Evolutionary conservation across 208 protist species (phyloP), one percentile per base, ranked within the genome.

Genomic region (Herpetomonas tarakana): DNA sequence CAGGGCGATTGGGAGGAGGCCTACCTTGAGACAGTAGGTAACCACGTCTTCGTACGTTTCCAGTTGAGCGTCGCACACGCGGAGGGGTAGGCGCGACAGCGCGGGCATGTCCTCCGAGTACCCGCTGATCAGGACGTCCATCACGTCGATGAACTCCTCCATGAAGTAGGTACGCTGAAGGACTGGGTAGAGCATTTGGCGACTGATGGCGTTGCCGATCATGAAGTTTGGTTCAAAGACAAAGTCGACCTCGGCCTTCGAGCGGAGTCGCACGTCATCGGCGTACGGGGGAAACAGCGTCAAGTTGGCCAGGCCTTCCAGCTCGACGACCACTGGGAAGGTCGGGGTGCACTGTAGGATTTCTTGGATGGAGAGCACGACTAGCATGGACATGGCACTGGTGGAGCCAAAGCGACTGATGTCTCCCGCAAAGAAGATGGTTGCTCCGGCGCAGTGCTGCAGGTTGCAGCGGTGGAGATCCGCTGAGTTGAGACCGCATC

Each of bases 181-280:
- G 4, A 68, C 73, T 3, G 86, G 82, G 49, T 78, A 85, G 21
- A 93, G 63, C 86, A 93, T 93, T 35, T 78, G 62, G 30, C 86
- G 77, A 56, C 83, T 91, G 49, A 93, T 54, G 16, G 86, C 80
- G 54, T 93, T 93, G 44, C 86, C 86, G 52, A 93, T 86, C 45
- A 90, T 71, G 53, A 81, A 93, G 69, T 90, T 88, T 0, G 86
- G 86, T 65, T 91, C 83, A 67, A 88, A 93, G 18, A 91, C 83
- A 58, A 83, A 93, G 71, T 93, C 83, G 11, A 54, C 45, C 52
- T 83, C 74, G 0, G 86, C 82, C 63, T 84, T 87, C n/a, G 61
- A 35, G 58, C 75, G 71, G 52, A 93, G 63, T 11, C 65, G 71
- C 47, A 39, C 30, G 56, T 91, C 81, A 22, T 87, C 76, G 1